Evolutionary conservation across 345 rosid genomes (phyloP).

Genomic region (Ricinus communis): DNA sequence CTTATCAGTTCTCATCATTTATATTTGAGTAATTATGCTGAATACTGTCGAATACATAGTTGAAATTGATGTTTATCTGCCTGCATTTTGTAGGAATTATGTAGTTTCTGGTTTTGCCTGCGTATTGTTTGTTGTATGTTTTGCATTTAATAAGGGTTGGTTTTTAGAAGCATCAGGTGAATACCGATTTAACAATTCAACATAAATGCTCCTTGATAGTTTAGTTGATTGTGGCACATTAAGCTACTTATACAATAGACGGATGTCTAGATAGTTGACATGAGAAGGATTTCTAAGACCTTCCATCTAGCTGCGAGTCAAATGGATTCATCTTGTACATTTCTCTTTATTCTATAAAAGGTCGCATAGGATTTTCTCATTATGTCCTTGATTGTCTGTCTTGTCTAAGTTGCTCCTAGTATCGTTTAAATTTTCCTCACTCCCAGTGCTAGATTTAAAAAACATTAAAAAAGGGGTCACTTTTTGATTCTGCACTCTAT

Average conservation of each 20-base stretch:
- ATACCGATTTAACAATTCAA: slow-evolving; percentile 1
- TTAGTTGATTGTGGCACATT: background rate
- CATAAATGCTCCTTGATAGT: background rate
- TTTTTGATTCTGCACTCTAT: too few species aligned
- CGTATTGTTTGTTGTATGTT: background rate
- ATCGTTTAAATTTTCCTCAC: background rate
- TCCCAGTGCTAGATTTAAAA: background rate
- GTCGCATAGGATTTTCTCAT: background rate
- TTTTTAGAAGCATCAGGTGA: background rate
- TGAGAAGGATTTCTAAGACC: background rate
- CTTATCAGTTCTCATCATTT: background rate
- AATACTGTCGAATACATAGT: background rate
- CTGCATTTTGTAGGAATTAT: background rate
- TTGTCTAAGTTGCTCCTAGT: background rate
- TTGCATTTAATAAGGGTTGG: background rate
- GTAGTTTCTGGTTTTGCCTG: background rate
- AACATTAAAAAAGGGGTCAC: background rate
- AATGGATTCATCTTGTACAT: background rate
- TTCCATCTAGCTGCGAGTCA: slow-evolving; percentile 7
- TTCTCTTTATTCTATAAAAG: background rate
- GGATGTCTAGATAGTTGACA: background rate
- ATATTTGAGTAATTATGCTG: slow-evolving; percentile 4
- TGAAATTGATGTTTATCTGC: slow-evolving; percentile 8
- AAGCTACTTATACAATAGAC: background rate
- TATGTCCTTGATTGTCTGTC: background rate